Evolutionary conservation across 371 early-diverging fungal species (phyloP), one percentile per base, ranked within the genome.

Genomic region (Entomophthora muscae): DNA sequence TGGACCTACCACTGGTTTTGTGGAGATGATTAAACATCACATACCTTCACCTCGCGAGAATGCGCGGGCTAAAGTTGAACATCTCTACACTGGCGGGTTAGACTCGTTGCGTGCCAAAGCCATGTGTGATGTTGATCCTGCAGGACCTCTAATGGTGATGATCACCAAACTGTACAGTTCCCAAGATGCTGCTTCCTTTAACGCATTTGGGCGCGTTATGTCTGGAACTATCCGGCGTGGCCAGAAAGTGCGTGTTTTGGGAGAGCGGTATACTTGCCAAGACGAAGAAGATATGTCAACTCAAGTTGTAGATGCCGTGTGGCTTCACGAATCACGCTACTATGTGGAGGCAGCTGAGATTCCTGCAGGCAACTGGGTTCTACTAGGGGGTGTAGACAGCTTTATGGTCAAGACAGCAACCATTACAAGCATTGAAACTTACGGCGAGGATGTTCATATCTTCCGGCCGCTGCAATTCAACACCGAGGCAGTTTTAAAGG

Each of bases 271-370:
- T 69, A 78, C 89, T 0, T 74, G 85, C 0, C 93, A 92, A 33
- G 95, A 96, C 71, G 94, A 95, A 66, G 98, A 96, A 73, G 96
- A 96, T 68, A 90, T 91, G 88, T 81, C 85, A 0, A 74, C 87
- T 59, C 86, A 90, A 64, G 83, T 81, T 24, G 91, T 98, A 0
- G 71, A 74, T 3, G 76, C 79, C 33, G 73, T 88, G 0, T 85
- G 84, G 74, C 67, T 98, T 13, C 89, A 79, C 69, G 88, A 93
- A 72, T 86, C 93, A 17, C 73, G 92, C 70, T 92, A 95, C 77
- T 86, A 84, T 59, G 77, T 98, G 33, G 82, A 83, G 28, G 86
- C 93, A 12, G 82, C 83, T 26, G 78, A 78, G 22, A 82, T 88
- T 0, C 76, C 83, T 5, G 89, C 90, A 1, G 98, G 98, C 56